A percentile compares a stretch with the other conserved stretches of the same genome.
These are phyloP conservation scores for Piper longum DNA, from an alignment of 164 flowering plant genomes.

Conservation along the genomic window DNA sequence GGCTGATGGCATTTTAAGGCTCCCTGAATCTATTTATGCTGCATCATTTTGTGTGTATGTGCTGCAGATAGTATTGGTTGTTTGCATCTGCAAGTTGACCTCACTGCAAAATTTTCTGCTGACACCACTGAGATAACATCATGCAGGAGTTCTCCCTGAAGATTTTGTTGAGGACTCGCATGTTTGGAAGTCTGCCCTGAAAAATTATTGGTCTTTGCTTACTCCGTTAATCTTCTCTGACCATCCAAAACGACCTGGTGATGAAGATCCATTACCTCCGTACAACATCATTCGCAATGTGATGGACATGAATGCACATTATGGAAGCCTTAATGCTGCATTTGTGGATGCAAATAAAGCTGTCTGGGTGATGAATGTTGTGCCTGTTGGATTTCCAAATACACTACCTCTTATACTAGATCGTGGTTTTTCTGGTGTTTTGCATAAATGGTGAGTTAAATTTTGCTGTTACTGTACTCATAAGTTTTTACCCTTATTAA, in stretches of 20 bases:
- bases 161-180: slow-evolving; percentile 60
- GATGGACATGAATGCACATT: slow-evolving; percentile 94
- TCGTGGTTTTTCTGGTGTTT: slow-evolving; percentile 77
- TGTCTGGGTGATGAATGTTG: slow-evolving; percentile 96
- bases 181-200: slow-evolving; percentile 52
- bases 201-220: slow-evolving; percentile 89
- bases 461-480: neutral
- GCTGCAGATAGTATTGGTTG: neutral
- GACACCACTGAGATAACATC: slow-evolving; percentile 5
- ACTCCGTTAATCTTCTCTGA: slow-evolving; percentile 94
- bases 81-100: neutral
- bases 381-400: slow-evolving; percentile 45
- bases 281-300: slow-evolving; percentile 93
- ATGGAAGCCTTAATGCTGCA: slow-evolving; percentile 87
- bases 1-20: neutral
- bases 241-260: slow-evolving; percentile 97
- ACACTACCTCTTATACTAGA: slow-evolving; percentile 81
- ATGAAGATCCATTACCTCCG: slow-evolving; percentile 96
- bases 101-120: neutral
- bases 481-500: neutral
- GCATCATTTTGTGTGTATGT: neutral
- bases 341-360: slow-evolving; percentile 59
- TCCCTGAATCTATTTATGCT: neutral
- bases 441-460: slow-evolving; percentile 70
- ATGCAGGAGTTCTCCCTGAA: slow-evolving; percentile 62